phyloP scores from a whole-genome alignment of 2,329 filamentous ascomycete species.

The Arthrobotrys entomopaga region DNA sequence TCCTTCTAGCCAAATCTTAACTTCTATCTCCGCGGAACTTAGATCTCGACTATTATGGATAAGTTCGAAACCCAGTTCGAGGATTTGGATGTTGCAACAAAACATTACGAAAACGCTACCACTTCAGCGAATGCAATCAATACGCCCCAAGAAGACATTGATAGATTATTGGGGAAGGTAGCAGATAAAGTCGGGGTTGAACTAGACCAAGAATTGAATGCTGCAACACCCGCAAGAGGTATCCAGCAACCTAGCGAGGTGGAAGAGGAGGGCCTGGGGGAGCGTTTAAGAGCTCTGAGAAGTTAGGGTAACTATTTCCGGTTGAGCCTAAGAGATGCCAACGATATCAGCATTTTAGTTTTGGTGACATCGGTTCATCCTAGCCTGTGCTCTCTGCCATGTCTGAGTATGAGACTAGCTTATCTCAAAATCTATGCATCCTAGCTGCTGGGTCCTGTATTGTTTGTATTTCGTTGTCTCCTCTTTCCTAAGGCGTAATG shows the following conservation, averaged over 20 bases:
- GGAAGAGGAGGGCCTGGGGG: conserved; percentile 78
- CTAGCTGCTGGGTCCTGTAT: too few relatives aligned
- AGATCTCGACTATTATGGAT: conserved; percentile 75
- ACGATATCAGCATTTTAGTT: too few relatives aligned
- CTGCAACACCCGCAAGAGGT: conserved; percentile 69
- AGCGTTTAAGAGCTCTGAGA: conserved; percentile 69
- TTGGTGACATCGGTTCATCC: too few relatives aligned
- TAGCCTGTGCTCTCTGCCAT: too few relatives aligned
- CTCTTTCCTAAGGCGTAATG: too few relatives aligned
- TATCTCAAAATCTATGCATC: too few relatives aligned
- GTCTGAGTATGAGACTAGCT: too few relatives aligned
- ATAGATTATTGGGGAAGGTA: conserved; percentile 83
- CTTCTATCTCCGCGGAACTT: not conserved
- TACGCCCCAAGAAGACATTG: conserved; percentile 84
- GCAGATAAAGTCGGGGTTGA: conserved; percentile 89
- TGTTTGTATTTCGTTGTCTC: too few relatives aligned
- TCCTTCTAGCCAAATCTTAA: conserved; percentile 14
- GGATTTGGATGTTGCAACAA: conserved; percentile 65
- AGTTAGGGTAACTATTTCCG: conserved; percentile 30
- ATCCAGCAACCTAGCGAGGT: conserved; percentile 77
- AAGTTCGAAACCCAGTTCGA: conserved; percentile 71
- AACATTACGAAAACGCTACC: conserved; percentile 86
- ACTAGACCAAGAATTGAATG: conserved; percentile 78
- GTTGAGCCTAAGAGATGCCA: too few relatives aligned
- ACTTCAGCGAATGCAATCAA: conserved; percentile 78